Evolutionary conservation across 305 asterid species (phyloP).

Genomic region (Fraxinus latifolia): DNA sequence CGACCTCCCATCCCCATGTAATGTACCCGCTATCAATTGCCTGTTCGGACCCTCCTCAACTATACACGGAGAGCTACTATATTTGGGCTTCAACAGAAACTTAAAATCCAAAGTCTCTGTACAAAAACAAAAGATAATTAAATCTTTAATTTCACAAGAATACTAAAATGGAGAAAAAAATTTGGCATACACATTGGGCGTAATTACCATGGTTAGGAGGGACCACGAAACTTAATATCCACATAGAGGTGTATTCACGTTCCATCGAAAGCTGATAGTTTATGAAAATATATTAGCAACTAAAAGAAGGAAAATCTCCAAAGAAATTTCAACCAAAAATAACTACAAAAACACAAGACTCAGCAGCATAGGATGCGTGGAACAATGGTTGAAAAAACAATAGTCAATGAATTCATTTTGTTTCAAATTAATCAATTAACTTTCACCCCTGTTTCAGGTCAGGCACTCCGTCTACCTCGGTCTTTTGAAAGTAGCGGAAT

Average conservation of each 20-base stretch:
- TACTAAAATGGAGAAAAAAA: background rate
- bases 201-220: slow-evolving; percentile 89
- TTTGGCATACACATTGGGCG: slow-evolving; percentile 5
- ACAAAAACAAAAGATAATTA: slow-evolving; percentile 18
- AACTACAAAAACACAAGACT: background rate
- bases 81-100: slow-evolving; percentile 80
- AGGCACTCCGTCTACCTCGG: background rate
- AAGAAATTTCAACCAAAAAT: background rate
- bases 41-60: slow-evolving; percentile 92
- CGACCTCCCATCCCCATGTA: slow-evolving; percentile 69
- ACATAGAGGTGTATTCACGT: slow-evolving; percentile 85
- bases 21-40: slow-evolving; percentile 69
- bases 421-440: background rate
- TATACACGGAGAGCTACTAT: slow-evolving; percentile 47
- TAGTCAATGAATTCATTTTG: background rate
- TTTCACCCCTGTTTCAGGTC: background rate
- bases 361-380: background rate
- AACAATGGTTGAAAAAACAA: background rate
- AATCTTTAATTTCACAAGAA: slow-evolving; percentile 15
- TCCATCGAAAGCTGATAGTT: slow-evolving; percentile 70
- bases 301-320: background rate
- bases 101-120: slow-evolving; percentile 91
- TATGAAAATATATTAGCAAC: slow-evolving; percentile 6
- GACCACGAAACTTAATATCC: slow-evolving; percentile 93
- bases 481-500: background rate